These are phyloP conservation scores for Boletus vermiculosoides DNA, from an alignment of 768 basidiomycete species.

Conservation along the genomic window DNA sequence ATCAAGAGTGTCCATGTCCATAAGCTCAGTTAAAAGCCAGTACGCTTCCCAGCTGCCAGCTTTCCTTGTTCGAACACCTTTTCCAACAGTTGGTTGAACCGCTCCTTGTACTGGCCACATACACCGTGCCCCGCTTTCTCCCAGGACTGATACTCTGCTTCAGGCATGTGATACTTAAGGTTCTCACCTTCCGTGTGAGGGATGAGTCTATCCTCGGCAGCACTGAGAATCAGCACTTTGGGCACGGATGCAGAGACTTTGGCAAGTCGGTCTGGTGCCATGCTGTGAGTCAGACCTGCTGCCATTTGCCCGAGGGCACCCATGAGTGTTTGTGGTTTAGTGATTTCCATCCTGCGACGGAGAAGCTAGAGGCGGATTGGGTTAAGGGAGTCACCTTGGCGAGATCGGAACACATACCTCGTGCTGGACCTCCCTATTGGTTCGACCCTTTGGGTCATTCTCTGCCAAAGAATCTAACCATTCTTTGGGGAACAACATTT, in stretches of 20 bases:
- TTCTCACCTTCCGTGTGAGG: slow-evolving; percentile 47
- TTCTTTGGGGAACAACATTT: slow-evolving; percentile 56
- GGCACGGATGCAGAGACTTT: slow-evolving; percentile 55
- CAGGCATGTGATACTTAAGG: slow-evolving; percentile 56
- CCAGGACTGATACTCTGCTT: slow-evolving; percentile 58
- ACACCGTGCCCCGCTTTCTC: slow-evolving; percentile 64
- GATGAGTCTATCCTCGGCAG: slow-evolving; percentile 63
- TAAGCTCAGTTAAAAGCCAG: neutral
- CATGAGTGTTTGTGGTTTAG: slow-evolving; percentile 55
- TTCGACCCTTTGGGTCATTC: slow-evolving; percentile 54
- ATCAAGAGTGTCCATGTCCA: neutral
- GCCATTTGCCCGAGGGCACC: slow-evolving; percentile 74
- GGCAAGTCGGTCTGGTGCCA: slow-evolving; percentile 47
- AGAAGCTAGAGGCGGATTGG: slow-evolving; percentile 38
- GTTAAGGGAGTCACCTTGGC: neutral
- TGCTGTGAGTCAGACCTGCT: slow-evolving; percentile 63
- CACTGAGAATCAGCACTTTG: slow-evolving; percentile 66
- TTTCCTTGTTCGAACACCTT: slow-evolving; percentile 53
- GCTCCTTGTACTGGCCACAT: slow-evolving; percentile 44
- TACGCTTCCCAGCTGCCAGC: neutral
- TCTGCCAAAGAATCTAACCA: slow-evolving; percentile 61
- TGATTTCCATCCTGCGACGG: slow-evolving; percentile 45
- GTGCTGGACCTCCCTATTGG: slow-evolving; percentile 59
- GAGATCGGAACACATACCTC: slow-evolving; percentile 40
- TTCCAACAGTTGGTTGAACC: slow-evolving; percentile 59